Evolutionary conservation across 352 stramenopile species (phyloP), one percentile per base, ranked within the genome.

Genomic region (Phytophthora pini): DNA sequence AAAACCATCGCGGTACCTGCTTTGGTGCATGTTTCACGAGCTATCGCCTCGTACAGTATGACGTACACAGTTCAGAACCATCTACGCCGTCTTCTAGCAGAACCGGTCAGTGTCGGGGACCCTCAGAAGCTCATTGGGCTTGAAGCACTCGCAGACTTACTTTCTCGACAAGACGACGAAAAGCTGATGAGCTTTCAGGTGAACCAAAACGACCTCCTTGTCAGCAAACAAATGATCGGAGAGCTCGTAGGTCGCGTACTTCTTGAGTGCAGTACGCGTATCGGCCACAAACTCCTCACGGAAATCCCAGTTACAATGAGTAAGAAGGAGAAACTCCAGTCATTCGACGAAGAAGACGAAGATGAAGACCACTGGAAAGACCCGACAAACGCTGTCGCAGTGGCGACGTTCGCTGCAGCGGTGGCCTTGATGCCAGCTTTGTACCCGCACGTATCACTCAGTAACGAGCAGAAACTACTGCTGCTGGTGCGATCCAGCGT

Each of bases 111-210:
- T 11, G 72, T 91, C 15, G 84, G 86, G 10, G 82, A 94, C 43
- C 81, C 89, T 40, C 88, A 90, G 46, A 89, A 83, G 22, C 84
- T 94, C 5, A 76, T 93, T 1, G 84, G 83, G 0, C 49, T 95
- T 13, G 74, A 89, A 39, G 52, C 77, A 4, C 34, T 92, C 5
- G 40, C 63, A 32, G 11, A 67, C 76, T 34, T 89, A 54, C 50
- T 68, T 29, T 27, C 27, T 63, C 13, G 57, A 34, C 27, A 49
- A 48, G 40, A 43, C 3, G 31, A 56, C 5, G 34, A 53, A 3
- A 29, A 1, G 26, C 8, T 26, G 3, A 5, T 46, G 34, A 58
- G 4, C 11, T 74, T 77, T 17, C 43, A 43, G 17, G 39, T 91
- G 13, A 79, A 89, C 53, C 47, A 50, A 0, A 83, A 80, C 17